phyloP scores from a whole-genome alignment of 805 yeast genomes.

The Yarrowia sp. region DNA sequence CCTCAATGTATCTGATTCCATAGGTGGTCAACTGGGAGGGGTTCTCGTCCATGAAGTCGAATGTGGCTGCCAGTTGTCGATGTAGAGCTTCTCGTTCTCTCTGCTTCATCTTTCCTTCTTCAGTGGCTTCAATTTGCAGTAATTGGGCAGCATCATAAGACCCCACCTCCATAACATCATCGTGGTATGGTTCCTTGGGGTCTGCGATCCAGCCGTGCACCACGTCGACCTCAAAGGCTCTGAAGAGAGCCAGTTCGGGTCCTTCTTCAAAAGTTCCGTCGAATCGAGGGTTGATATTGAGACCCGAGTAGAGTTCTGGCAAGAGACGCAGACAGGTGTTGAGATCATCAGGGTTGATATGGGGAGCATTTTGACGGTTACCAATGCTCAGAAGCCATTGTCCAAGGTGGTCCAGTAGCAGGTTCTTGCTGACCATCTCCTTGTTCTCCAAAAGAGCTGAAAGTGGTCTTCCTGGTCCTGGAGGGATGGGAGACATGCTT shows the following conservation, averaged over 20 bases:
- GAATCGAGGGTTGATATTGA: slow-evolving; percentile 74
- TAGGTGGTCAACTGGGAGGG: slow-evolving; percentile 76
- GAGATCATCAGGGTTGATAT: slow-evolving; percentile 48
- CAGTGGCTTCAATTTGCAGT: slow-evolving; percentile 58
- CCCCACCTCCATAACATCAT: slow-evolving; percentile 49
- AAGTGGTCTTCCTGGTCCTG: slow-evolving; percentile 14
- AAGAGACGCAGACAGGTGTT: slow-evolving; percentile 59
- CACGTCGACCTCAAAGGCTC: slow-evolving; percentile 63
- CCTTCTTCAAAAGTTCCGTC: slow-evolving; percentile 60
- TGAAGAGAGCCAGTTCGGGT: slow-evolving; percentile 63
- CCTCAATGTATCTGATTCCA: slow-evolving; percentile 63
- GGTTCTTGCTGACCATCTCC: slow-evolving; percentile 31
- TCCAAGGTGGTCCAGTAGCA: slow-evolving; percentile 18
- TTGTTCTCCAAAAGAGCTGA: slow-evolving; percentile 15
- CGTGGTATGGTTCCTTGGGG: slow-evolving; percentile 51
- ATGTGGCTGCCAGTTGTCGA: slow-evolving; percentile 43
- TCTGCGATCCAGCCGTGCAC: slow-evolving; percentile 87
- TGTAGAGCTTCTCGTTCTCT: slow-evolving; percentile 44
- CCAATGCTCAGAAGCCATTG: slow-evolving; percentile 29
- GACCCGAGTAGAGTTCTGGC: slow-evolving; percentile 72
- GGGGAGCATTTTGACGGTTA: slow-evolving; percentile 4
- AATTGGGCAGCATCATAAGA: slow-evolving; percentile 69
- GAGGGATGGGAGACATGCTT: slow-evolving; percentile 41
- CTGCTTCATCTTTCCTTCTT: slow-evolving; percentile 44
- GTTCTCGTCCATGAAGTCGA: slow-evolving; percentile 63